These are phyloP conservation scores for Saccharomycopsis hybrid DNA, from an alignment of 1,139 yeast species.

Conservation along the genomic window DNA sequence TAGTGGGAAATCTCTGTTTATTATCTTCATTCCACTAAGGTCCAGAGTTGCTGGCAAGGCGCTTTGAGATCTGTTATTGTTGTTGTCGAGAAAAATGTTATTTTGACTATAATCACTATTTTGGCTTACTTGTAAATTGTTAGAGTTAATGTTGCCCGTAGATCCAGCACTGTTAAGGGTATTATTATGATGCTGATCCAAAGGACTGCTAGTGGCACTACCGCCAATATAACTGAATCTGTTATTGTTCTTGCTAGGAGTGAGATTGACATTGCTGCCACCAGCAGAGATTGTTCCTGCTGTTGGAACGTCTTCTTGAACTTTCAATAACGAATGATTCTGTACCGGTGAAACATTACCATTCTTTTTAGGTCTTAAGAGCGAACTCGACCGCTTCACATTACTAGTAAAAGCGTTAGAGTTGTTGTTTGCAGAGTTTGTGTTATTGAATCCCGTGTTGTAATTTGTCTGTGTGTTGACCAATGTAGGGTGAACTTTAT, in stretches of 20 bases:
- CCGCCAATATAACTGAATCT: constrained; percentile 8
- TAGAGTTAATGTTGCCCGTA: background rate
- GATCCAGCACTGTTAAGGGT: background rate
- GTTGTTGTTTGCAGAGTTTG: background rate
- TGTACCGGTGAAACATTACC: constrained; percentile 9
- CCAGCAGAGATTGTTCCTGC: too few relatives aligned
- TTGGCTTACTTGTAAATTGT: background rate
- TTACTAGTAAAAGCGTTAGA: constrained; percentile 1
- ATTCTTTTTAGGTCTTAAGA: constrained; percentile 9
- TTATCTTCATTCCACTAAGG: background rate
- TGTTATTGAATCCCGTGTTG: constrained; percentile 9
- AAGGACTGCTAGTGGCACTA: background rate
- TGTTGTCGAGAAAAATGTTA: background rate
- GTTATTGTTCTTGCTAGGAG: background rate
- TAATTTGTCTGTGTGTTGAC: constrained; percentile 22
- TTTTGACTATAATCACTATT: background rate
- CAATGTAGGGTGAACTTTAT: constrained; percentile 71
- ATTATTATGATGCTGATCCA: too few relatives aligned
- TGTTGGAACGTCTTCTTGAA: background rate
- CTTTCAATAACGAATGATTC: background rate
- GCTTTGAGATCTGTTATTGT: constrained; percentile 10
- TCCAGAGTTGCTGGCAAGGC: constrained; percentile 18
- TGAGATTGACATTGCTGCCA: background rate
- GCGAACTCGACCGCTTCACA: constrained; percentile 13
- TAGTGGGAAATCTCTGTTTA: constrained; percentile 33